A percentile compares a stretch with the other conserved stretches of the same genome.
Evolutionary conservation across 2,329 filamentous ascomycete genomes (phyloP).

Genomic region (Fusarium duplospermum): DNA sequence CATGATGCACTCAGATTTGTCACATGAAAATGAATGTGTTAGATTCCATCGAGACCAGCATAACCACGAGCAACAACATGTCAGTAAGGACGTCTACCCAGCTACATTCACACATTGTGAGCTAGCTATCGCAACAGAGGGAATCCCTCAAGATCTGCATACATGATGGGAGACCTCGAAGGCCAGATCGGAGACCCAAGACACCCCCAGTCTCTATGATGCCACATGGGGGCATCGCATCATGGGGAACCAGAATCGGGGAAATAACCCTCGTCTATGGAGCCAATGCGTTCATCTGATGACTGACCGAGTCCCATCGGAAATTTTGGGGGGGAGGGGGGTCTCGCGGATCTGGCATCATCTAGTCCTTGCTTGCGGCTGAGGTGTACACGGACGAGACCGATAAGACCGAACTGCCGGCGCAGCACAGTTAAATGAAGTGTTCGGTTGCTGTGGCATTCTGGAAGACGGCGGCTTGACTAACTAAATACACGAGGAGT

Average conservation of each 20-base stretch:
- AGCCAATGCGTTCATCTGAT: slow-evolving; percentile 9
- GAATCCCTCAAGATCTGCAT: neutral
- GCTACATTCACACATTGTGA: neutral
- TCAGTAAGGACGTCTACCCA: neutral
- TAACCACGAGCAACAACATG: neutral
- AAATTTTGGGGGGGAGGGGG: slow-evolving; percentile 1
- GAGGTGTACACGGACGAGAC: slow-evolving; percentile 13
- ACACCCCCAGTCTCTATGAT: neutral
- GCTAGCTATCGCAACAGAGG: neutral
- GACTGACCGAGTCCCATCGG: slow-evolving; percentile 1
- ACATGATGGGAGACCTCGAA: neutral
- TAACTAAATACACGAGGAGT: neutral
- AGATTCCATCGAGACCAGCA: neutral
- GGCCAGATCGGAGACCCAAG: neutral
- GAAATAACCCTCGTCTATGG: neutral
- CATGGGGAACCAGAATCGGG: neutral
- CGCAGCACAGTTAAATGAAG: slow-evolving; percentile 5
- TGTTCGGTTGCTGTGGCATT: neutral
- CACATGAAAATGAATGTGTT: neutral
- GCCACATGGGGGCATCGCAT: neutral
- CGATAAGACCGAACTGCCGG: slow-evolving; percentile 4
- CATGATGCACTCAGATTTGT: neutral
- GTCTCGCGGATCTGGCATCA: slow-evolving; percentile 13
- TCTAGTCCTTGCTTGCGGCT: slow-evolving; percentile 15
- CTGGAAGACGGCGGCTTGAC: neutral